Base-by-base conservation (phyloP, 441 rosid genomes). In the Iberis amara region DNA sequence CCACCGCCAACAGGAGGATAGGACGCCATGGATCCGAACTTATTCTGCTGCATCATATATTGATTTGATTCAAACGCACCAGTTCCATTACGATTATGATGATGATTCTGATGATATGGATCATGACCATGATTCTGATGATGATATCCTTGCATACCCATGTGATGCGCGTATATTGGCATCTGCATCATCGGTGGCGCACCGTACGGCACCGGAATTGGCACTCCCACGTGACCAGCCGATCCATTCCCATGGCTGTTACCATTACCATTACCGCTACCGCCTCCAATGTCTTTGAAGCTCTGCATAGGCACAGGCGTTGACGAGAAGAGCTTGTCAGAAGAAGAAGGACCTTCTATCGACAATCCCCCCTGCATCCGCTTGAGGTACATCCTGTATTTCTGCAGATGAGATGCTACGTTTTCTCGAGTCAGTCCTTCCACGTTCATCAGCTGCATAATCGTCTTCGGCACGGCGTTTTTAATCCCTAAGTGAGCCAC, bases 401-500 rank as follows among this genome's bases (percentile, higher is more conserved):
- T 94, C 52, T 94, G 99, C 50, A 94, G 57, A 62, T 94, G 97
- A 56, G 94, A 87, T 0, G 99, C 99, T 0, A 94, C 99, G 74
- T 89, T 94, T 44, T 94, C 97, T 8, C 96, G 78, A 11, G 95
- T 89, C 63, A 94, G 30, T 2, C 99, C 99, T 47, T 89, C 96
- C 0, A 94, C 99, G 61, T 94, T 94, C 99, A 94, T 94, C 66
- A 89, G 45, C 76, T 89, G 99, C 99, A 94, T 94, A 58, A 94
- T 89, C 32, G 97, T 89, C 76, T 94, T 94, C 7, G 99, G 99
- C 0, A 94, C 99, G 0, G 96, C 99, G 81, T 81, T 94, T 33
- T 83, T 85, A 0, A 94, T 77, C 65, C 99, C 99, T 1, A 94
- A 58, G 53, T 83, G 92, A 3, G 78, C 78, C 35, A 94, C 97